A percentile compares a stretch with the other conserved stretches of the same genome.
Evolutionary conservation across 306 rosid species (phyloP).

Genomic region (Mimosa bimucronata): DNA sequence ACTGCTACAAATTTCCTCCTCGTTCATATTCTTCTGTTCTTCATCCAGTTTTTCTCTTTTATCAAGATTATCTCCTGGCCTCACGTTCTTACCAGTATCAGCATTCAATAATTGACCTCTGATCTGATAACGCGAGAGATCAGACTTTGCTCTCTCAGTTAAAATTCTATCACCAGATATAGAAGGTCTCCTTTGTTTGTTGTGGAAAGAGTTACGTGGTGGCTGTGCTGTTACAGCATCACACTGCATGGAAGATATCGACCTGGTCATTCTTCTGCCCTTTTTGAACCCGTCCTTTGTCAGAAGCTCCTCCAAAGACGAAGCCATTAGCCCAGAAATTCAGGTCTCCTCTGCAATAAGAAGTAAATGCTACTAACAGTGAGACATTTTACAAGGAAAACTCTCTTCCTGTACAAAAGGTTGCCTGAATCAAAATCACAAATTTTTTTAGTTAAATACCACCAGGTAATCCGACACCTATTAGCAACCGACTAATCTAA

Average conservation of each 20-base stretch:
- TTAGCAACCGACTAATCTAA: too few relatives aligned
- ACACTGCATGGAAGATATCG: conserved; percentile 55
- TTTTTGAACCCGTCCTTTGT: conserved; percentile 80
- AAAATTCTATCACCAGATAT: conserved; percentile 41
- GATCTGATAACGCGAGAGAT: conserved; percentile 31
- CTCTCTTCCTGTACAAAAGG: not conserved
- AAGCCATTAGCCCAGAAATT: conserved; percentile 55
- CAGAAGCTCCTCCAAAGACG: conserved; percentile 85
- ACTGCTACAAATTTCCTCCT: conserved; percentile 9
- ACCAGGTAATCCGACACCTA: too few relatives aligned
- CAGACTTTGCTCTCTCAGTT: conserved; percentile 42
- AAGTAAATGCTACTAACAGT: not conserved
- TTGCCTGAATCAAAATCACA: not conserved
- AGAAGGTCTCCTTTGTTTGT: conserved; percentile 28
- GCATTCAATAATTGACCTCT: conserved; percentile 10
- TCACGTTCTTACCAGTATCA: not conserved
- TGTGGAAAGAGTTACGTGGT: conserved; percentile 33
- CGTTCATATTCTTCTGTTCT: conserved; percentile 16
- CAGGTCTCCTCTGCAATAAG: not conserved
- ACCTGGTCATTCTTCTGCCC: conserved; percentile 50
- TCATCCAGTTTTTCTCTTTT: conserved; percentile 26
- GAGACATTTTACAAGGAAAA: not conserved
- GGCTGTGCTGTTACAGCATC: conserved; percentile 41
- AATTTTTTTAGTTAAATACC: too few relatives aligned
- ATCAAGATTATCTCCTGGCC: conserved; percentile 24